Conservation (phyloP, 306 rosid species). For the Lathyrus aphaca region DNA sequence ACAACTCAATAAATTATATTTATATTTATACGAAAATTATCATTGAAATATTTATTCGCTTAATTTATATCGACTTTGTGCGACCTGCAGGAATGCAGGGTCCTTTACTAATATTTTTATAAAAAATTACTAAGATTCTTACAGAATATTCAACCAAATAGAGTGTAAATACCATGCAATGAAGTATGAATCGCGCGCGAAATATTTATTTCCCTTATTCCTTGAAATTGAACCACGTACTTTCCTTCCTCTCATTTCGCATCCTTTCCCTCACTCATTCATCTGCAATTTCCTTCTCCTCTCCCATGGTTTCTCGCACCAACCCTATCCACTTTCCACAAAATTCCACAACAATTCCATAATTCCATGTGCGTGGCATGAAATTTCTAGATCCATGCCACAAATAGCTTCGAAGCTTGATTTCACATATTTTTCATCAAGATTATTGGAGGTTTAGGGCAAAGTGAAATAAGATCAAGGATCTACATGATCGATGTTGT, state of each 20-base stretch:
- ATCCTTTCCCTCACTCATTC: slow-evolving; percentile 5
- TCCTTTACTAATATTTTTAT: too few relatives aligned
- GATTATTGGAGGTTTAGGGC: slow-evolving; percentile 27
- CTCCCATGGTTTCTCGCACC: background rate
- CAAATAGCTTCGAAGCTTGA: background rate
- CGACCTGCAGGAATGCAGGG: too few relatives aligned
- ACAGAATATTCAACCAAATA: too few relatives aligned
- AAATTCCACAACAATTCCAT: background rate
- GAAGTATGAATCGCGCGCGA: background rate
- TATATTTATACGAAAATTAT: too few relatives aligned
- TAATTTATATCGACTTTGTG: too few relatives aligned
- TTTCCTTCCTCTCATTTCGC: slow-evolving; percentile 16
- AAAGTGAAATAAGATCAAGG: slow-evolving; percentile 45
- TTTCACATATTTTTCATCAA: slow-evolving; percentile 7
- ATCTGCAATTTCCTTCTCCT: background rate
- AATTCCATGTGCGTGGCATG: background rate
- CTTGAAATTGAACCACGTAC: background rate
- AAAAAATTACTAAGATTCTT: too few relatives aligned
- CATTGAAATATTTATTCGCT: too few relatives aligned
- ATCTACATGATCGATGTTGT: slow-evolving; percentile 57
- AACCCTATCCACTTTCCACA: background rate
- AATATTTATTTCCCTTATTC: background rate
- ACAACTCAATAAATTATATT: too few relatives aligned
- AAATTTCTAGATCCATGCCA: background rate
- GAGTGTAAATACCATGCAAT: too few relatives aligned